Conservation (phyloP, 139 green algal species). For the Tetraselmis striata region DNA sequence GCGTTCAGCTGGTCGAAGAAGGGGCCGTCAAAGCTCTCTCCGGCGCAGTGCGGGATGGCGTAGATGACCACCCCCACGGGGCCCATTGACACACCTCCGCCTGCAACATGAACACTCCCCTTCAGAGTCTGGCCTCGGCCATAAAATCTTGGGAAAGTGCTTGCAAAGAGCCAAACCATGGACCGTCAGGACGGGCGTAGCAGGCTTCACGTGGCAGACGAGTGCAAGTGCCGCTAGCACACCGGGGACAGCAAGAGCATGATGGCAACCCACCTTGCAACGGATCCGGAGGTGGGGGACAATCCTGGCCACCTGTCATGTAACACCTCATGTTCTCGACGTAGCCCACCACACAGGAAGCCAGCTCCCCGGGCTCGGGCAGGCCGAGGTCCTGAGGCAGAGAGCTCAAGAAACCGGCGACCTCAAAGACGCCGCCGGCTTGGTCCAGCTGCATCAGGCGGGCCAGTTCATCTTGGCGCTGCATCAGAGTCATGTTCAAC, state of each 20-base stretch:
- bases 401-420: not conserved
- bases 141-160: not conserved
- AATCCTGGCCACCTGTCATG: not conserved
- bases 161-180: not conserved
- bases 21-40: not conserved
- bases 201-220: not conserved
- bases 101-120: too few species aligned
- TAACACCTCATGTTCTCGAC: not conserved
- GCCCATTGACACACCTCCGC: too few species aligned
- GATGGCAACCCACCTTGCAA: too few species aligned
- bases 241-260: too few species aligned
- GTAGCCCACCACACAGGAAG: not conserved
- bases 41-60: not conserved
- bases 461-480: not conserved
- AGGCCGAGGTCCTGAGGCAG: not conserved
- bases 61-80: too few species aligned
- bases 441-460: not conserved
- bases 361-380: not conserved
- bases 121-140: not conserved
- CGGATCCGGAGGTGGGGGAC: too few species aligned
- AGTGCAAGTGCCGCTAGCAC: not conserved
- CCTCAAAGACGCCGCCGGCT: not conserved
- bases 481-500: not conserved
- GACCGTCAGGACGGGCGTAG: not conserved
- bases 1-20: too few species aligned